Conservation (phyloP, 2,329 filamentous ascomycete species). For the Sporothrix pallida region DNA sequence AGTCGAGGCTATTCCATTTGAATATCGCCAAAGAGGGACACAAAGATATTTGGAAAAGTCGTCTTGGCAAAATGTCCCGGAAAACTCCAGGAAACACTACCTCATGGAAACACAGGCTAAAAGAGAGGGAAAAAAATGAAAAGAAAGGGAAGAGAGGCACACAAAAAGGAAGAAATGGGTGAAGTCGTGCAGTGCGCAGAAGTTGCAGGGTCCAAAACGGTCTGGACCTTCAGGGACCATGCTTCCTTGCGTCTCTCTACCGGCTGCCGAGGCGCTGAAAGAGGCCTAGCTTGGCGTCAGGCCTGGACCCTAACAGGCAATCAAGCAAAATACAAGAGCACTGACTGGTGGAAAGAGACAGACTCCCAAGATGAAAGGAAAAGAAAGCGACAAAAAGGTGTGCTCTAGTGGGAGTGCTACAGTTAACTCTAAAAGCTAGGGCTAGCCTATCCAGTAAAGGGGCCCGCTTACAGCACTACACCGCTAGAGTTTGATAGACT, state of each 20-base stretch:
- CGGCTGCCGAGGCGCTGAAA: constrained; percentile 12
- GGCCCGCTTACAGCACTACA: constrained; percentile 13
- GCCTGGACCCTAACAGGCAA: neutral
- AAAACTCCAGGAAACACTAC: neutral
- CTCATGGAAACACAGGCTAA: neutral
- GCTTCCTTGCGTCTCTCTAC: neutral
- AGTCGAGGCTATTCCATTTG: neutral
- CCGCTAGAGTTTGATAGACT: no score
- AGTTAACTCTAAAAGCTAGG: constrained; percentile 14
- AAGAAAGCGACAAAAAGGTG: neutral
- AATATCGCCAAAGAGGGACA: neutral
- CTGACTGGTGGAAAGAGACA: neutral
- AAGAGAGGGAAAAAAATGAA: neutral
- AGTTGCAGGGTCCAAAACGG: neutral
- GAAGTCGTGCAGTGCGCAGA: neutral
- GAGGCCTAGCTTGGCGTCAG: neutral
- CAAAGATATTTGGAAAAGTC: neutral
- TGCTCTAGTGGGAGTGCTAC: neutral
- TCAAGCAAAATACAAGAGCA: neutral
- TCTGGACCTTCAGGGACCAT: constrained; percentile 7
- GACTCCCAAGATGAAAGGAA: neutral
- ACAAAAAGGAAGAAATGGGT: neutral
- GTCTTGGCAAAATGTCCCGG: constrained; percentile 2
- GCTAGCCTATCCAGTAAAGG: neutral
- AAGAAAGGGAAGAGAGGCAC: neutral